These are phyloP conservation scores for Phylloporus arenicola DNA, from an alignment of 768 basidiomycete species.

Conservation along the genomic window DNA sequence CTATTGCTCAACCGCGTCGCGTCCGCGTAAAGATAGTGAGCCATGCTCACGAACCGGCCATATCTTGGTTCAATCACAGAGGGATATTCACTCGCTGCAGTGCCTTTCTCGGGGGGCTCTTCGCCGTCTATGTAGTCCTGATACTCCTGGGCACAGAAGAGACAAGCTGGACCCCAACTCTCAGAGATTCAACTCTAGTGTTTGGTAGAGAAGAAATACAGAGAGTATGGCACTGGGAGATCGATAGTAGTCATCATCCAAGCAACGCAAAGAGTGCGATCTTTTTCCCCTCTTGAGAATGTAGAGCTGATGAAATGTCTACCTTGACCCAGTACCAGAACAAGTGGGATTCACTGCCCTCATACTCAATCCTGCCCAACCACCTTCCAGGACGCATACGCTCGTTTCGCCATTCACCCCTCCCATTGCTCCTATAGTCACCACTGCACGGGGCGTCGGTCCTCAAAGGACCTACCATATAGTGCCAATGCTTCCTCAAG, in stretches of 20 bases:
- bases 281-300: background rate
- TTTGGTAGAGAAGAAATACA: constrained; percentile 68
- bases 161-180: constrained; percentile 32
- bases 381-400: background rate
- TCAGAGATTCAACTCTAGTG: constrained; percentile 61
- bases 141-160: constrained; percentile 39
- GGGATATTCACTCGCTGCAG: constrained; percentile 51
- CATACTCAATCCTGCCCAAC: background rate
- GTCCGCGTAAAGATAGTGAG: constrained; percentile 57
- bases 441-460: constrained; percentile 58
- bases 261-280: constrained; percentile 42
- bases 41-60: constrained; percentile 34
- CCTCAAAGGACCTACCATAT: constrained; percentile 60
- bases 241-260: constrained; percentile 85
- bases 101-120: constrained; percentile 46
- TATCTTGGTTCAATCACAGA: constrained; percentile 46
- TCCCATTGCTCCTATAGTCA: constrained; percentile 29
- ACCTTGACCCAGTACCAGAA: background rate
- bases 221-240: constrained; percentile 91
- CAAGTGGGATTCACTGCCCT: background rate
- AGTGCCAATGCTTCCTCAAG: constrained; percentile 53
- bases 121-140: constrained; percentile 42
- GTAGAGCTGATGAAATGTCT: background rate
- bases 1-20: constrained; percentile 46
- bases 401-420: constrained; percentile 45